Base-by-base conservation (phyloP, 1,139 yeast genomes). In the Pichia inconspicua region DNA sequence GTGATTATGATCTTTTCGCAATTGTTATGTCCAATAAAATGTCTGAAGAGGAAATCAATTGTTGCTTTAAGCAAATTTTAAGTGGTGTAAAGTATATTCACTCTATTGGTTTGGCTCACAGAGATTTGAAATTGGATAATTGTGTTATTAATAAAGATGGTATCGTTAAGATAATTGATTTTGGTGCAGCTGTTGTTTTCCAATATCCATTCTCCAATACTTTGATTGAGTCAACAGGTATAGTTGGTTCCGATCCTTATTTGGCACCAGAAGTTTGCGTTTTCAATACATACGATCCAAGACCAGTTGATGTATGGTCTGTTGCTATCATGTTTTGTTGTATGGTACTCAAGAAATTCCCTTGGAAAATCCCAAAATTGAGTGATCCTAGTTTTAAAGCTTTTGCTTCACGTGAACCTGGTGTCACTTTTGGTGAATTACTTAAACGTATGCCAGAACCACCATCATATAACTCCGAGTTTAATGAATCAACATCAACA, bases 171-270 rank as follows among this genome's bases (percentile, higher is more conserved):
- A 74, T 92, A 53, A 94, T 92, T 60, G 99, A 92, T 66, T 92
- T 92, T 67, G 99, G 99, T 15, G 84, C 95, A 49, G 96, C 98
- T 0, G 92, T 86, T 17, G 96, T 94, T 25, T 92, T 89, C 72
- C 82, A 81, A 62, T 92, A 90, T 64, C 97, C 97, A 1, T 86
- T 85, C 65, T 94, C 89, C 59, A 80, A 78, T 46, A 78, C 77
- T 45, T 74, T 87, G 45, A 88, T 88, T 42, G 76, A 78, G 58
- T 90, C 96, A 45, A 90, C 84, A 56, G 98, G 98, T 7, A 84
- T 92, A 55, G 97, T 92, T 47, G 99, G 99, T 6, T 87, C 96
- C 10, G 99, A 94, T 67, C 99, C 99, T 5, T 92, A 92, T 63
- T 75, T 92, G 61, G 97, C 98, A 1, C 98, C 99, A 0, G 99